Evolutionary conservation across 2,329 filamentous ascomycete species (phyloP), one percentile per base, ranked within the genome.

Genomic region (Fusarium sp.): DNA sequence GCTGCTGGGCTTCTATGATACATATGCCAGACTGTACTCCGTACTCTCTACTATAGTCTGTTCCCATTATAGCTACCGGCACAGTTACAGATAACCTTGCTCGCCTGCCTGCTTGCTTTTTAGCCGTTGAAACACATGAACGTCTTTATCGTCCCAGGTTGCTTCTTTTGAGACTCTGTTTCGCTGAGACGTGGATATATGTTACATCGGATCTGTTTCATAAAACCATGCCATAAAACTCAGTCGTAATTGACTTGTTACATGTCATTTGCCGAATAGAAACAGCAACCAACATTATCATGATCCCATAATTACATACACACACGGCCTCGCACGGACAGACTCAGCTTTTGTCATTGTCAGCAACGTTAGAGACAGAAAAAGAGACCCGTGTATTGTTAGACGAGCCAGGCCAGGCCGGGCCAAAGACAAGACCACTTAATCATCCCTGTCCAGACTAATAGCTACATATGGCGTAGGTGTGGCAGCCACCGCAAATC

Each of bases 281-380:
- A 54, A 56, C 58, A 75, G 41, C 55, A 24, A 58, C 54, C 66
- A 57, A 57, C 31, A 14, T 33, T 14, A 33, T 64, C 59, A 51
- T 70, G 63, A 49, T 72, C 69, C 45, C 63, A 64, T 60, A 33
- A 45, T 20, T 39, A 20, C 18, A 38, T 20, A 3, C 63, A 62
- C 41, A 51, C 65, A 64, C 33, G 24, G 66, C 48, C 55, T 72
- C 63, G 76, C 76, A 78, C 76, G 70, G 76, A 71, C 76, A 70
- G 47, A 63, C 72, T 67, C 64, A 62, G 48, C 61, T 56, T 72
- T 47, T 61, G n/a, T 41, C 35, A 55, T 59, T 31, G 39, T 60
- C 66, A 49, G 60, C 62, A 63, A 45, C 63, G 63, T 68, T 60
- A 65, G 64, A 51, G 52, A 33, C 38, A 47, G 28, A 55, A 42